Percentiles rank a stretch among this genome's conserved stretches.
Conservation (phyloP, 2,329 filamentous ascomycete genomes). For the Hawksworthiomyces lignivorus region DNA sequence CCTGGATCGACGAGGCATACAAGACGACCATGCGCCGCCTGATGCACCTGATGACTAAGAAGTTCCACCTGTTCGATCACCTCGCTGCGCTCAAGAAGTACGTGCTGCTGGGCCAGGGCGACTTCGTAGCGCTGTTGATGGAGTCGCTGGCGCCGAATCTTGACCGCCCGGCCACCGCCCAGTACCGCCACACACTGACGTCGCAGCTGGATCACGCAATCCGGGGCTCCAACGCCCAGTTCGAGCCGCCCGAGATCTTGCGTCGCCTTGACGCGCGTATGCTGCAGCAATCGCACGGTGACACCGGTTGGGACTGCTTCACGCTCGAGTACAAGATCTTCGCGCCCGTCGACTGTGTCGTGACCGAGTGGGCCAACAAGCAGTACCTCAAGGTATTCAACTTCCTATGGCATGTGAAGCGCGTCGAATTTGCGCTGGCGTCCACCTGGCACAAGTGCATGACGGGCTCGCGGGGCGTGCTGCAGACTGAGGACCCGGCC, state of each 20-base stretch:
- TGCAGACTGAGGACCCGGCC: constrained; percentile 62
- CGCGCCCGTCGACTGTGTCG: constrained; percentile 90
- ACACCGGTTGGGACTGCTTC: constrained; percentile 99
- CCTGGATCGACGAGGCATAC: constrained; percentile 94
- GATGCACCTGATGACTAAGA: constrained; percentile 86
- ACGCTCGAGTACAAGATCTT: constrained; percentile 98
- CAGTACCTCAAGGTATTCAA: constrained; percentile 99
- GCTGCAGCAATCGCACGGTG: constrained; percentile 90
- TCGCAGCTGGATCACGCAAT: constrained; percentile 98
- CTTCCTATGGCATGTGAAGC: constrained; percentile 96
- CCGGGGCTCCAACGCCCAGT: constrained; percentile 92
- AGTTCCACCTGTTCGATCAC: constrained; percentile 92
- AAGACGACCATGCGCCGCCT: constrained; percentile 95
- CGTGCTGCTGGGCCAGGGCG: constrained; percentile 86
- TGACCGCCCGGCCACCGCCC: constrained; percentile 89
- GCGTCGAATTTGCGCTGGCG: constrained; percentile 87
- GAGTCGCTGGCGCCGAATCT: constrained; percentile 89
- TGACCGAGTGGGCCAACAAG: constrained; percentile 89
- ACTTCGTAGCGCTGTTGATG: constrained; percentile 96
- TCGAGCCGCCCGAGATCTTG: constrained; percentile 85
- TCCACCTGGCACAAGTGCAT: constrained; percentile 93
- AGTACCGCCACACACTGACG: constrained; percentile 93
- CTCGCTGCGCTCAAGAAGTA: constrained; percentile 89
- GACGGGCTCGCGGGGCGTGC: constrained; percentile 86
- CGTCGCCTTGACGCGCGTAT: constrained; percentile 92